Evolutionary conservation across 176 grass and related monocot genomes (phyloP).

Genomic region (Lolium perenne): DNA sequence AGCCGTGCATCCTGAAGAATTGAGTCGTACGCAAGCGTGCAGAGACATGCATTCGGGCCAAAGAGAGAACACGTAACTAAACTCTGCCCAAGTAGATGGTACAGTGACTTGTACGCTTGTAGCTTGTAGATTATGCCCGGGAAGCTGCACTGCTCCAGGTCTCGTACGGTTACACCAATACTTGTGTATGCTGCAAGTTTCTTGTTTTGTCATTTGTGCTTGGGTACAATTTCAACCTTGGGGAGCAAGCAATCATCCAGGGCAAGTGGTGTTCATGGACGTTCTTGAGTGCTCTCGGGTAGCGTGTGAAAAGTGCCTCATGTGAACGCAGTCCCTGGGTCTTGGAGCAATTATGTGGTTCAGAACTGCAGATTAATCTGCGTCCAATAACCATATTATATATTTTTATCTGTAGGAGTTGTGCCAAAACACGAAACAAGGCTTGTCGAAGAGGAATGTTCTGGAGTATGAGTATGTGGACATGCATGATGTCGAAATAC

Average conservation of each 20-base stretch:
- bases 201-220: neutral
- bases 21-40: neutral
- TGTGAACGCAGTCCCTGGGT: constrained; percentile 1
- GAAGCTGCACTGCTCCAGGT: neutral
- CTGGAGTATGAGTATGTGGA: no score
- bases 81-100: neutral
- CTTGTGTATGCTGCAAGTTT: neutral
- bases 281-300: constrained; percentile 34
- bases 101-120: neutral
- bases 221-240: constrained; percentile 25
- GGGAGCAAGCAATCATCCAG: constrained; percentile 22
- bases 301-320: neutral
- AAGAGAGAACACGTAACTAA: neutral
- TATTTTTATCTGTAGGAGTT: no score
- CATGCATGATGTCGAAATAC: no score
- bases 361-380: neutral
- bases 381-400: neutral
- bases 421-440: neutral
- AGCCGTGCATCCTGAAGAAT: neutral
- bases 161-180: neutral
- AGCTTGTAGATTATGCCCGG: constrained; percentile 1
- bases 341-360: neutral
- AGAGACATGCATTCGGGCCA: neutral
- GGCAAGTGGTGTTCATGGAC: neutral
- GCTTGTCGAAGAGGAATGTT: neutral